A percentile compares a stretch with the other conserved stretches of the same genome.
Conservation (phyloP, 805 yeast species). For the Lachancea meyersii region DNA sequence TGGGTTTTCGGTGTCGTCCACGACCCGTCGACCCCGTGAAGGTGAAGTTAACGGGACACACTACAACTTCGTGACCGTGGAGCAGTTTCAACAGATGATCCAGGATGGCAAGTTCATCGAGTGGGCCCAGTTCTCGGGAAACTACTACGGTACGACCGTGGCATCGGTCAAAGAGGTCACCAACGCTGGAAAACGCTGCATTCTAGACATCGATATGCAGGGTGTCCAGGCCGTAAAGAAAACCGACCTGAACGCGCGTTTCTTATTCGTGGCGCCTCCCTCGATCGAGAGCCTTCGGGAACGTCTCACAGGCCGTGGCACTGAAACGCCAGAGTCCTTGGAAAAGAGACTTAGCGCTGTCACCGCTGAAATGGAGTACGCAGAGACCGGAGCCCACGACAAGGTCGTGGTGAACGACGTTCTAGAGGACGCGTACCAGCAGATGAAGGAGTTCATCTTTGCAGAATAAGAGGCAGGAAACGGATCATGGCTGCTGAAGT, state of each 20-base stretch:
- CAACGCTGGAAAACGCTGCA: slow-evolving; percentile 65
- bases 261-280: slow-evolving; percentile 87
- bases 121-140: slow-evolving; percentile 97
- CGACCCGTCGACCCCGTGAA: slow-evolving; percentile 85
- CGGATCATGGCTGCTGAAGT: slow-evolving; percentile 1
- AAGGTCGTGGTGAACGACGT: slow-evolving; percentile 83
- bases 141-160: slow-evolving; percentile 92
- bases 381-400: slow-evolving; percentile 91
- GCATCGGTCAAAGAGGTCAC: slow-evolving; percentile 65
- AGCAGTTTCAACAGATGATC: slow-evolving; percentile 71
- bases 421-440: slow-evolving; percentile 77
- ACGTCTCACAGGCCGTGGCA: slow-evolving; percentile 85
- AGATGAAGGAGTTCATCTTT: slow-evolving; percentile 68
- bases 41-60: slow-evolving; percentile 90
- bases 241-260: slow-evolving; percentile 77
- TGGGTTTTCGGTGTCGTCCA: slow-evolving; percentile 85
- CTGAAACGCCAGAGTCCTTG: slow-evolving; percentile 83
- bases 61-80: slow-evolving; percentile 80
- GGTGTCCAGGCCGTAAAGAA: slow-evolving; percentile 91
- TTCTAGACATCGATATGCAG: slow-evolving; percentile 97
- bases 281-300: slow-evolving; percentile 67
- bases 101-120: slow-evolving; percentile 77
- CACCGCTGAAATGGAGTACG: slow-evolving; percentile 77
- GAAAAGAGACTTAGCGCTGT: slow-evolving; percentile 86
- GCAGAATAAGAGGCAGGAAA: slow-evolving; percentile 31